Conservation (phyloP, 2,329 filamentous ascomycete species). For the Ophiobolus disseminans region DNA sequence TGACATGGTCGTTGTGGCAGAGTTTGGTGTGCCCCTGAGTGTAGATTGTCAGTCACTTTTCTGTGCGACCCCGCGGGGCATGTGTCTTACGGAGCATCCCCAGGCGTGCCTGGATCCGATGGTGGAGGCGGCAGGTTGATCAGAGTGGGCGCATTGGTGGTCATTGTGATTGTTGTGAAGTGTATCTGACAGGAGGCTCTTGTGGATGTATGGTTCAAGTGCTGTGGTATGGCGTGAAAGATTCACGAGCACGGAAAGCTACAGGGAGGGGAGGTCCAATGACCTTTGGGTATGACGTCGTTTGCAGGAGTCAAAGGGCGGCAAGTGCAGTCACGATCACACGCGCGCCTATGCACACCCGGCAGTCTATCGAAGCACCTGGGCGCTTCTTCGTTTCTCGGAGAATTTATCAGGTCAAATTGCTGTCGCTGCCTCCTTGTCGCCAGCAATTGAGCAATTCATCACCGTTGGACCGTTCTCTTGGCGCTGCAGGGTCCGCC, state of each 20-base stretch:
- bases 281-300: slow-evolving; percentile 1
- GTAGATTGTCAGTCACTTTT: slow-evolving; percentile 20
- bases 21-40: slow-evolving; percentile 86
- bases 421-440: neutral
- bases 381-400: neutral
- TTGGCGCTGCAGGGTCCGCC: neutral
- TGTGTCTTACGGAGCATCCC: slow-evolving; percentile 79
- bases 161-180: slow-evolving; percentile 29
- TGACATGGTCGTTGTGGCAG: slow-evolving; percentile 88
- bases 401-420: neutral
- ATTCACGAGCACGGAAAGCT: neutral
- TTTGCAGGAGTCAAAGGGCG: neutral
- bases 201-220: neutral
- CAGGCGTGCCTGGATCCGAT: slow-evolving; percentile 84
- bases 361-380: too few relatives aligned
- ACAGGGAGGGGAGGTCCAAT: neutral
- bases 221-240: neutral
- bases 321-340: neutral
- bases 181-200: neutral
- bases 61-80: slow-evolving; percentile 12
- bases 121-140: slow-evolving; percentile 85
- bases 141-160: slow-evolving; percentile 65
- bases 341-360: too few relatives aligned
- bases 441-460: neutral
- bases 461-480: neutral